These are phyloP conservation scores for Acanthamoeba lenticulata DNA, from an alignment of 208 protist genomes.

Conservation along the genomic window DNA sequence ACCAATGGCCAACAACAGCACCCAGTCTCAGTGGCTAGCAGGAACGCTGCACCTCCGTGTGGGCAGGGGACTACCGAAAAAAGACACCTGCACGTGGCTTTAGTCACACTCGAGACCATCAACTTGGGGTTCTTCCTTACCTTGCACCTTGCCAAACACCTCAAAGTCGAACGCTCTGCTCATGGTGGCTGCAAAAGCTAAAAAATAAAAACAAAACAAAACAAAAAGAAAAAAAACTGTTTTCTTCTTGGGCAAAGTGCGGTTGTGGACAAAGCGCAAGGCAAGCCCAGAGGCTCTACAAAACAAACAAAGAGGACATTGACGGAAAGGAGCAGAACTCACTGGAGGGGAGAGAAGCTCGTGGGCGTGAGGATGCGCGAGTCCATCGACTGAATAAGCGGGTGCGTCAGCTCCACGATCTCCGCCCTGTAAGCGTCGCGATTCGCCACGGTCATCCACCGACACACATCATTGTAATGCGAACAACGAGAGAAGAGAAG, in stretches of 20 bases:
- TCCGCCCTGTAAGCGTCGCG: neutral
- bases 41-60: neutral
- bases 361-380: neutral
- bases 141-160: slow-evolving; percentile 63
- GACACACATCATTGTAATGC: neutral
- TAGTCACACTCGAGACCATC: no score
- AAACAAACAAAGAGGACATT: no score
- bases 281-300: no score
- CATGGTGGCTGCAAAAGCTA: neutral
- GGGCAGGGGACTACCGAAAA: neutral
- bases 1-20: neutral
- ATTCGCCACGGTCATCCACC: neutral
- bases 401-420: slow-evolving; percentile 47
- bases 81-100: neutral
- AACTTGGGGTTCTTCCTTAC: neutral
- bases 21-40: neutral
- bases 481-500: neutral
- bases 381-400: slow-evolving; percentile 16
- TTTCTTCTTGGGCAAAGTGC: no score
- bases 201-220: neutral
- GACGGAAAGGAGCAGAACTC: no score
- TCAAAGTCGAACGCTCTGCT: slow-evolving; percentile 5
- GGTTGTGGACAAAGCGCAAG: no score
- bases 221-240: neutral
- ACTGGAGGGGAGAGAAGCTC: slow-evolving; percentile 3